Evolutionary conservation across 192 early-diverging fungal species (phyloP), one percentile per base, ranked within the genome.

Genomic region (Chytriomyces sp.): DNA sequence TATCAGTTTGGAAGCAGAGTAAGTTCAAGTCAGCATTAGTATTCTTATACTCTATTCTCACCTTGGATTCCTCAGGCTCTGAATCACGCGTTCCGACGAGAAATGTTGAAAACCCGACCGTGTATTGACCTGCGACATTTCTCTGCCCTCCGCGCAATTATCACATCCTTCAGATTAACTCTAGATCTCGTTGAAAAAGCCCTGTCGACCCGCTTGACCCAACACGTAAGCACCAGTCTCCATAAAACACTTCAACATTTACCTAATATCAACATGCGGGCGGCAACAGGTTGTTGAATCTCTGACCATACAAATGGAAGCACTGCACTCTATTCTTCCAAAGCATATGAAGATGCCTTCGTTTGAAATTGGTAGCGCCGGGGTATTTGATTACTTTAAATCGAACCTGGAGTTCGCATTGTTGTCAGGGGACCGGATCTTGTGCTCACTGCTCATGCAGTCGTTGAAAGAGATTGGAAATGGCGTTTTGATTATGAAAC

Each of bases 311-410:
- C 35, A 35, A 35, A 4, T 73, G 6, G 50, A 44, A 43, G 67
- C 72, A 44, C 48, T 72, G 0, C 82, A 83, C 16, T 81, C 81
- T 45, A 79, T 79, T 7, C 79, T 82, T 8, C 82, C 84, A 16
- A 76, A 83, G 43, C 73, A 80, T 7, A 50, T 85, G 77, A 84
- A 77, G 28, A 50, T 85, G 50, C 84, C 84, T 23, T 61, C 84
- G 45, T 85, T 85, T 64, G 84, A 84, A 60, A 84, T 84, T 64
- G 81, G 80, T 26, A 84, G 82, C 2, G 69, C 50, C 9, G 70
- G 70, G 18, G 57, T 43, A 2, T 61, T 23, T 64, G 62, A 64
- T 23, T 64, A 64, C 28, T 64, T 64, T 28, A 28, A 23, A 26
- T 11, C 18, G 18, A 16, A 11, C 10, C 24, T 64, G 62, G 62